Conservation (phyloP, 2,329 filamentous ascomycete genomes). For the Biscogniauxia sp. region DNA sequence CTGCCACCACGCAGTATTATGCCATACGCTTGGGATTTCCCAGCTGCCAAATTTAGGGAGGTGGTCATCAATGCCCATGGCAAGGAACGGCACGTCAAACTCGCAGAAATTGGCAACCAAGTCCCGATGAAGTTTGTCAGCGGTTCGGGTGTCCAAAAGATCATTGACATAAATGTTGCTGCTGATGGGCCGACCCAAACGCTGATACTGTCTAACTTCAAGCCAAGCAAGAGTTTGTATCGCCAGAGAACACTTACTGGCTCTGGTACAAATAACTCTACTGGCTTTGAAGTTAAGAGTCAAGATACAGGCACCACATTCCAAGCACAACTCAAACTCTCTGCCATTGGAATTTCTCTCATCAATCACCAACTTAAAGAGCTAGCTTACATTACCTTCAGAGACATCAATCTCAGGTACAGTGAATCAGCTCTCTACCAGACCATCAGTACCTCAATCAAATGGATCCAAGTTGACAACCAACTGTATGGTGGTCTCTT, state of each 20-base stretch:
- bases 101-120: conserved; percentile 94
- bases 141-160: conserved; percentile 70
- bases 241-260: conserved; percentile 54
- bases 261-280: conserved; percentile 51
- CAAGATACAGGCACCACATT: conserved; percentile 86
- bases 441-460: conserved; percentile 84
- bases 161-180: conserved; percentile 94
- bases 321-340: conserved; percentile 81
- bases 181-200: conserved; percentile 96
- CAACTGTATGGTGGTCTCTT: conserved; percentile 98
- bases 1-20: conserved; percentile 94
- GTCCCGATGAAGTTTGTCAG: conserved; percentile 87
- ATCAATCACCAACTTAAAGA: conserved; percentile 92
- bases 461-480: conserved; percentile 99
- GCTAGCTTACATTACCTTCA: conserved; percentile 87
- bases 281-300: conserved; percentile 91
- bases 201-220: conserved; percentile 90
- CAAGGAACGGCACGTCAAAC: conserved; percentile 86
- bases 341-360: conserved; percentile 87
- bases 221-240: conserved; percentile 89
- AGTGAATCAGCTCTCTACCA: conserved; percentile 93
- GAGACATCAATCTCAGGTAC: conserved; percentile 87
- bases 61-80: conserved; percentile 77
- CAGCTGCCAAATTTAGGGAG: conserved; percentile 93
- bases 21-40: conserved; percentile 99